phyloP scores from a whole-genome alignment of 202 grass and related monocot genomes.

The Panicum hallii region DNA sequence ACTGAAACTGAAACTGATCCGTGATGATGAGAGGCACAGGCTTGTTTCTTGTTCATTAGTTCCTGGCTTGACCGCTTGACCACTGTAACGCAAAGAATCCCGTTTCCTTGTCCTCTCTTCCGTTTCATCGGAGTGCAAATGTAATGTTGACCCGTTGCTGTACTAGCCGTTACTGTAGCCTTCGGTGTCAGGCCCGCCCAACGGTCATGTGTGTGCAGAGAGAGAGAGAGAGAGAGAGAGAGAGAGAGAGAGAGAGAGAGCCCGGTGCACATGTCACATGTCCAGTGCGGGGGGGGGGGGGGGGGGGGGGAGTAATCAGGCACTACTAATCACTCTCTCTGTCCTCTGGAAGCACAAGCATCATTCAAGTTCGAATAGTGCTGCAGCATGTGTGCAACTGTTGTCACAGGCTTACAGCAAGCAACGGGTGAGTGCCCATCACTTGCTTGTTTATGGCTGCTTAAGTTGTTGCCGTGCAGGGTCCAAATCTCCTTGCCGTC shows the following conservation, averaged over 20 bases:
- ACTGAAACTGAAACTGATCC: not conserved
- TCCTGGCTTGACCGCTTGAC: not conserved
- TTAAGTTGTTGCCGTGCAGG: not conserved
- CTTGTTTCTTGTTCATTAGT: not conserved
- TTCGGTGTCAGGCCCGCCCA: not conserved
- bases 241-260: not conserved
- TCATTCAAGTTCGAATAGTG: not conserved
- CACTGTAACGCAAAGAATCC: slow-evolving; percentile 9
- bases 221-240: not conserved
- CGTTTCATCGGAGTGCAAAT: not conserved
- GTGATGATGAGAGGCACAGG: not conserved
- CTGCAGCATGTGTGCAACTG: not conserved
- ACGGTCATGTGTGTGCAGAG: slow-evolving; percentile 26
- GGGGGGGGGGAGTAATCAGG: not conserved
- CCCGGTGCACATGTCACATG: no score
- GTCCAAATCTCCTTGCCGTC: no score
- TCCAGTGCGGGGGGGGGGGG: no score
- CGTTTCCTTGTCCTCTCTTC: not conserved
- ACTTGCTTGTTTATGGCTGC: not conserved
- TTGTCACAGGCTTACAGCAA: not conserved
- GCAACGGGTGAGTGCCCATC: not conserved
- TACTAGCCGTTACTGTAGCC: slow-evolving; percentile 37
- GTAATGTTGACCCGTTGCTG: slow-evolving; percentile 13
- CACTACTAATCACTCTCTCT: not conserved
- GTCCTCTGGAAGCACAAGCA: not conserved